These are phyloP conservation scores for Kalmanozyma brasiliensis DNA, from an alignment of 1,284 basidiomycete species.

Conservation along the genomic window DNA sequence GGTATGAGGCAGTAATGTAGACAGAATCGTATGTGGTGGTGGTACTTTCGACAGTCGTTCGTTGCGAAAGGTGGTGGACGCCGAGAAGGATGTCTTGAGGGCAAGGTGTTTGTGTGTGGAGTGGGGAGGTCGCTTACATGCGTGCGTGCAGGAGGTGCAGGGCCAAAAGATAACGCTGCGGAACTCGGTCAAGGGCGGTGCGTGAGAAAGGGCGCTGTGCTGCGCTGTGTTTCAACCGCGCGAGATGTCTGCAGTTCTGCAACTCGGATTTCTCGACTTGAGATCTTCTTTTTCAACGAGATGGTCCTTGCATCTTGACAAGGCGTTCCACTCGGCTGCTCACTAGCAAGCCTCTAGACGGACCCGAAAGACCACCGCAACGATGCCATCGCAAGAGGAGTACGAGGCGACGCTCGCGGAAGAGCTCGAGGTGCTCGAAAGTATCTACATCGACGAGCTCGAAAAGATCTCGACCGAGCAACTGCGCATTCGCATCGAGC, in stretches of 20 bases:
- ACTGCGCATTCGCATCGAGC: constrained; percentile 86
- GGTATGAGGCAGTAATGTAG: too few relatives aligned
- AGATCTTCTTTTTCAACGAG: constrained; percentile 12
- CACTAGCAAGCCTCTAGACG: too few relatives aligned
- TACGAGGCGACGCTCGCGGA: constrained; percentile 73
- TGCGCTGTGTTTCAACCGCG: constrained; percentile 10
- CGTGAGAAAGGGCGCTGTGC: too few relatives aligned
- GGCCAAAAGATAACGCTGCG: constrained; percentile 10
- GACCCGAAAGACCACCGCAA: too few relatives aligned
- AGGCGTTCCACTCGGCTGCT: too few relatives aligned
- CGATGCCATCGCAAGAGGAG: constrained; percentile 65
- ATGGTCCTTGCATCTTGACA: background rate
- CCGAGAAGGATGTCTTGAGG: too few relatives aligned
- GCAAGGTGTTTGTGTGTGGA: too few relatives aligned
- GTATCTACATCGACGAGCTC: constrained; percentile 93
- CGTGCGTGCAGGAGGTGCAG: constrained; percentile 16
- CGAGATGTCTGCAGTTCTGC: constrained; percentile 16
- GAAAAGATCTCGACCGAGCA: constrained; percentile 87
- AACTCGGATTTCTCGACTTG: constrained; percentile 25
- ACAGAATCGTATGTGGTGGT: too few relatives aligned
- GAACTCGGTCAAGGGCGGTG: too few relatives aligned
- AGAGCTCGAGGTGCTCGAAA: constrained; percentile 93
- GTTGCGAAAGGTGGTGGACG: too few relatives aligned
- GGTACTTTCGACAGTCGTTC: too few relatives aligned
- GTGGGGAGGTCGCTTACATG: constrained; percentile 19